A percentile compares a stretch with the other conserved stretches of the same genome.
These are phyloP conservation scores for Thuja plicata DNA, from an alignment of 83 land plant genomes.

Conservation along the genomic window DNA sequence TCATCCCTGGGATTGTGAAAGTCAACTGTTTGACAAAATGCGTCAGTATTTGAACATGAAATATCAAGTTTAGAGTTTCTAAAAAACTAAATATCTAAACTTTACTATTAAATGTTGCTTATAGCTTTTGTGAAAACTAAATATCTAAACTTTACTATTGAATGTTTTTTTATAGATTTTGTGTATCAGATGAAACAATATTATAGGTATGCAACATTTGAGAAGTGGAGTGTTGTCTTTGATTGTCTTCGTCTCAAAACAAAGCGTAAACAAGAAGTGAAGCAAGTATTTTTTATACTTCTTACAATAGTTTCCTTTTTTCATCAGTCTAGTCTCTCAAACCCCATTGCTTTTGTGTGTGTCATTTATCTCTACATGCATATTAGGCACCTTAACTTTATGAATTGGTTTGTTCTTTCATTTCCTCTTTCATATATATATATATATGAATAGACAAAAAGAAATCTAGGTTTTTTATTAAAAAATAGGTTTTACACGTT, in stretches of 20 bases:
- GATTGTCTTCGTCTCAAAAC: conserved; percentile 70
- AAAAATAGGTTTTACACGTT: too few species aligned
- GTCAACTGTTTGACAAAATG: neutral
- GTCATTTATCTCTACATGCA: too few species aligned
- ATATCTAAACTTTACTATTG: too few species aligned
- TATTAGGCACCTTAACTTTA: neutral
- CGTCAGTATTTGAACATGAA: neutral
- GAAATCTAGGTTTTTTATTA: too few species aligned
- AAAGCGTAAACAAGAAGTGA: conserved; percentile 38
- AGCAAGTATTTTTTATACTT: conserved; percentile 18
- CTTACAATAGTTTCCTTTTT: neutral
- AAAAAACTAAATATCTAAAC: too few species aligned
- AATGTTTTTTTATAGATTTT: conserved; percentile 50
- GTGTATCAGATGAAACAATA: conserved; percentile 82
- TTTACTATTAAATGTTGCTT: too few species aligned
- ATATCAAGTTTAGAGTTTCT: neutral
- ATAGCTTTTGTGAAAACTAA: too few species aligned
- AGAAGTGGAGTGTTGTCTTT: conserved; percentile 60
- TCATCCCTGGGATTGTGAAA: neutral
- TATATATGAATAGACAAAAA: too few species aligned
- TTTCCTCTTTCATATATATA: too few species aligned
- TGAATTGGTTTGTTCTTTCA: neutral
- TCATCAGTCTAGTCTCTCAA: neutral
- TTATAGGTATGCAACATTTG: conserved; percentile 50
- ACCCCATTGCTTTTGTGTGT: too few species aligned